Percentiles rank a stretch among this genome's conserved stretches.
Conservation (phyloP, 768 basidiomycete genomes). For the Serpula lacrymans region DNA sequence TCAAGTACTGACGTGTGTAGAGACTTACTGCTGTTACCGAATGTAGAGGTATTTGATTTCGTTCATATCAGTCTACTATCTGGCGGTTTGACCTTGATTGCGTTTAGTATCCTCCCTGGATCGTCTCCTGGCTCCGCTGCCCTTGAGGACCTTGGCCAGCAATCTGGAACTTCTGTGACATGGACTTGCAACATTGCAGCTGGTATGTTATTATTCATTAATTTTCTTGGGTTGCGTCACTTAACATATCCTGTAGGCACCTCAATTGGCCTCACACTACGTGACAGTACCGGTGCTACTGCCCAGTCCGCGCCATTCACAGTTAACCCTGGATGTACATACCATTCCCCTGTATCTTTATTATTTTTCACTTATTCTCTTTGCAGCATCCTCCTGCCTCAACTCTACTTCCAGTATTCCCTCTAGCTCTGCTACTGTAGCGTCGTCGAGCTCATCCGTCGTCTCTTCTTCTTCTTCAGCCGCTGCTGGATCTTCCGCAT, state of each 20-base stretch:
- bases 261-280: conserved; percentile 53
- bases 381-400: conserved; percentile 37
- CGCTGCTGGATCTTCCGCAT: conserved; percentile 5
- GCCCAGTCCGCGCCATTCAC: conserved; percentile 53
- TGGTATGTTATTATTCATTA: conserved; percentile 27
- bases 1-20: background rate
- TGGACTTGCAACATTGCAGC: conserved; percentile 53
- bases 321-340: conserved; percentile 49
- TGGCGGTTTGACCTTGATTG: background rate
- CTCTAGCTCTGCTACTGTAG: conserved; percentile 9
- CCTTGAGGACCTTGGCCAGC: conserved; percentile 43
- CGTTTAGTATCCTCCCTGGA: conserved; percentile 53
- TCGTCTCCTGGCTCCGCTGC: conserved; percentile 39
- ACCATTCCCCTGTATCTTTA: background rate
- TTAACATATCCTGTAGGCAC: conserved; percentile 33
- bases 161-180: conserved; percentile 38
- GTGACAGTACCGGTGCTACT: conserved; percentile 53
- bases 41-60: conserved; percentile 37
- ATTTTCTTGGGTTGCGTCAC: background rate
- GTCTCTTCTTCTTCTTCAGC: conserved; percentile 1
- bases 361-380: conserved; percentile 10
- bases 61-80: background rate
- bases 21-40: background rate
- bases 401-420: conserved; percentile 18
- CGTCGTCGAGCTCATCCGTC: conserved; percentile 1